phyloP scores from a whole-genome alignment of 2,329 filamentous ascomycete species.

The Lojkania enalia region DNA sequence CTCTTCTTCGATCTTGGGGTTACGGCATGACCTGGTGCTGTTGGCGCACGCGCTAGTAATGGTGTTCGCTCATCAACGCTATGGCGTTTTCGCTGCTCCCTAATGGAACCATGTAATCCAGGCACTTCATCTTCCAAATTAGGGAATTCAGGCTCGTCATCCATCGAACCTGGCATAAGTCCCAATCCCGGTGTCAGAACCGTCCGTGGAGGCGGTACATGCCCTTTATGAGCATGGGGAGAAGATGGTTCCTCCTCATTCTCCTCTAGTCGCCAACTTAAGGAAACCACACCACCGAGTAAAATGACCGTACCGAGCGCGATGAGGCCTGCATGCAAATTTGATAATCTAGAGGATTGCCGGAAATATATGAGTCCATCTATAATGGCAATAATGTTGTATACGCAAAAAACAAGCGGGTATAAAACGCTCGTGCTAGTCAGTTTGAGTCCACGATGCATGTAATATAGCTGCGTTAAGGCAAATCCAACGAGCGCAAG shows the following conservation, averaged over 20 bases:
- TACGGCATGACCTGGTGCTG: constrained; percentile 34
- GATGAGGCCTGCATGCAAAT: constrained; percentile 77
- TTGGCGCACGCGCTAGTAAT: constrained; percentile 38
- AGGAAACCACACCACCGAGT: constrained; percentile 81
- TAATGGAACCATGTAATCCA: constrained; percentile 29
- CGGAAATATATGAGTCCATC: constrained; percentile 97
- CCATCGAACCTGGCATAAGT: constrained; percentile 70
- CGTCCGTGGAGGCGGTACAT: constrained; percentile 57
- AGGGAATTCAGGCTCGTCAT: constrained; percentile 51
- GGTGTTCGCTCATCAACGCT: constrained; percentile 42
- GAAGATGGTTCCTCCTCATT: constrained; percentile 58
- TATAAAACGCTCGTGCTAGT: constrained; percentile 96
- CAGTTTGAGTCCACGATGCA: constrained; percentile 90
- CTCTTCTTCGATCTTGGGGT: constrained; percentile 29
- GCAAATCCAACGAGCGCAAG: constrained; percentile 79
- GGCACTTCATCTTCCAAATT: constrained; percentile 35
- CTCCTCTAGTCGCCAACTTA: constrained; percentile 91
- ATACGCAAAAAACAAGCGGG: constrained; percentile 96
- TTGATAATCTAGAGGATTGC: constrained; percentile 78
- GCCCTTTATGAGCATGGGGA: constrained; percentile 42
- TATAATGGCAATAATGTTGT: constrained; percentile 97
- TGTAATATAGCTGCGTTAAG: constrained; percentile 89
- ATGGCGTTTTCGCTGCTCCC: constrained; percentile 32
- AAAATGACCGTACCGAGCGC: constrained; percentile 84
- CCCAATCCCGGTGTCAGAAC: constrained; percentile 81